Evolutionary conservation across 331 rosid genomes (phyloP).

Genomic region (Phaseolus coccineus): DNA sequence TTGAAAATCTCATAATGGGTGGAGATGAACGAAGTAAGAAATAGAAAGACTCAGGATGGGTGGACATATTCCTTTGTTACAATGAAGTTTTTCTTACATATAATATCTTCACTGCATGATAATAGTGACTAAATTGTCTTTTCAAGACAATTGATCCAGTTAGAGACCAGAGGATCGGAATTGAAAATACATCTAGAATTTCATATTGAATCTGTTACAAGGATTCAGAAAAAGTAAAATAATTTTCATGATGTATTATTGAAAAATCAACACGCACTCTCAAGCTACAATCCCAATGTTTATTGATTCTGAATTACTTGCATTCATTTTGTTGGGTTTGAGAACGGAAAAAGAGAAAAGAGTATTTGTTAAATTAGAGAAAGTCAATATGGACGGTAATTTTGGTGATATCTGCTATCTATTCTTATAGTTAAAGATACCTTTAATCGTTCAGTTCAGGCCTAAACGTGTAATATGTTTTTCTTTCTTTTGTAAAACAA

Average conservation of each 20-base stretch:
- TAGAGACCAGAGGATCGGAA: background rate
- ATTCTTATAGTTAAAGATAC: conserved; percentile 23
- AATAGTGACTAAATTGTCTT: too few species aligned
- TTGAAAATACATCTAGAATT: background rate
- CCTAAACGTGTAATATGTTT: conserved; percentile 8
- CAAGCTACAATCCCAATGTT: conserved; percentile 19
- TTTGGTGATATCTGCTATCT: background rate
- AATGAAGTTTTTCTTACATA: background rate
- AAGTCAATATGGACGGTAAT: conserved; percentile 48
- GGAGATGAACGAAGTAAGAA: too few species aligned
- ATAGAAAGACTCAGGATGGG: too few species aligned
- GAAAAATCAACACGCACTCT: background rate
- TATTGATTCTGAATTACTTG: background rate
- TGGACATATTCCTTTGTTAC: background rate
- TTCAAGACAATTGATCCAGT: background rate
- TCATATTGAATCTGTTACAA: background rate
- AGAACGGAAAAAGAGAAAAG: background rate
- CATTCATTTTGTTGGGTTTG: background rate
- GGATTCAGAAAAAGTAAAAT: background rate
- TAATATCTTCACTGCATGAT: background rate
- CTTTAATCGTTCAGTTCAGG: conserved; percentile 46
- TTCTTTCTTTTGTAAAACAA: conserved; percentile 23
- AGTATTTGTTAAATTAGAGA: background rate
- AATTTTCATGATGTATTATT: background rate
- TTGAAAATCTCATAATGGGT: too few species aligned